These are phyloP conservation scores for Oryza glaberrima DNA, from an alignment of 176 grass and related monocot genomes.

Conservation along the genomic window DNA sequence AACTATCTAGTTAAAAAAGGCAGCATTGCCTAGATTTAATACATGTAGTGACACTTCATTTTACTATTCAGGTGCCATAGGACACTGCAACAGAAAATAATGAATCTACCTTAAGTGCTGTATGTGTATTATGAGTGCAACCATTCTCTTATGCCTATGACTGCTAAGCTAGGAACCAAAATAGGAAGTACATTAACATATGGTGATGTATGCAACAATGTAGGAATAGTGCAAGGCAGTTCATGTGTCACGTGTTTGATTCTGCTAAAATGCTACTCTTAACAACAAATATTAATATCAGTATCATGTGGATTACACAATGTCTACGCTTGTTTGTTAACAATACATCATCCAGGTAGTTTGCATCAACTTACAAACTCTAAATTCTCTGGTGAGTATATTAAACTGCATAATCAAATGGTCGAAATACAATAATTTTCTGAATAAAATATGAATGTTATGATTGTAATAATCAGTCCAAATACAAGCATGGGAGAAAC, in stretches of 20 bases:
- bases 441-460: conserved; percentile 10
- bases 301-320: conserved; percentile 19
- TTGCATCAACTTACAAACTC: background rate
- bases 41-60: background rate
- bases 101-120: background rate
- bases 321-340: conserved; percentile 13
- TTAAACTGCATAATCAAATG: conserved; percentile 14
- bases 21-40: too few relatives aligned
- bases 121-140: conserved; percentile 2
- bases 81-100: too few relatives aligned
- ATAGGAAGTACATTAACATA: conserved; percentile 31
- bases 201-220: conserved; percentile 18
- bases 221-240: background rate
- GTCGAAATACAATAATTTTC: conserved; percentile 25
- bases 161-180: conserved; percentile 22
- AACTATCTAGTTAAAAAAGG: too few relatives aligned
- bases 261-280: conserved; percentile 4
- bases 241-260: conserved; percentile 17
- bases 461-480: conserved; percentile 8
- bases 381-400: background rate
- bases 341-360: conserved; percentile 26
- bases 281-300: conserved; percentile 12
- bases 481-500: conserved; percentile 19
- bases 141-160: background rate
- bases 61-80: background rate